These are phyloP conservation scores for Phaffomyces antillensis DNA, from an alignment of 805 yeast genomes.

Conservation along the genomic window DNA sequence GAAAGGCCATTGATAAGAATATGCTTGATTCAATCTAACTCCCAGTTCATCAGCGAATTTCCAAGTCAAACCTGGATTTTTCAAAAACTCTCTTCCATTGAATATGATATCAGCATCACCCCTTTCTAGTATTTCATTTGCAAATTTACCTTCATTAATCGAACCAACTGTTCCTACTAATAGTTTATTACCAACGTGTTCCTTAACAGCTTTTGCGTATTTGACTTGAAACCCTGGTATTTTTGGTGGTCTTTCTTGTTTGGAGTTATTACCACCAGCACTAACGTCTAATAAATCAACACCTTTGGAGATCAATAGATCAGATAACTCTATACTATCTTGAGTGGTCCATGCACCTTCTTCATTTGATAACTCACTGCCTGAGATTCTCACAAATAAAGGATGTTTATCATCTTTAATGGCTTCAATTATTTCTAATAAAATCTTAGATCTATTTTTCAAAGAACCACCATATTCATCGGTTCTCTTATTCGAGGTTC, in stretches of 20 bases:
- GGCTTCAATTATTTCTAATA: conserved; percentile 42
- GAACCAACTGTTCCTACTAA: conserved; percentile 43
- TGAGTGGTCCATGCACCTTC: conserved; percentile 17
- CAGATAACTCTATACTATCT: conserved; percentile 27
- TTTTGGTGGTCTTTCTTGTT: conserved; percentile 21
- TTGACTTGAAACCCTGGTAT: conserved; percentile 30
- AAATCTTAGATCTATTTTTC: conserved; percentile 48
- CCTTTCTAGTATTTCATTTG: conserved; percentile 34
- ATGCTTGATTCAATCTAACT: conserved; percentile 32
- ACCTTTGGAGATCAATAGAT: conserved; percentile 34
- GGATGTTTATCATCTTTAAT: conserved; percentile 31
- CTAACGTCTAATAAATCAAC: conserved; percentile 50
- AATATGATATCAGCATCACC: conserved; percentile 42
- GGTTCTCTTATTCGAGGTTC: conserved; percentile 39
- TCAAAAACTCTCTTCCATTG: conserved; percentile 39
- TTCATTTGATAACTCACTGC: conserved; percentile 11
- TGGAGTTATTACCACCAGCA: conserved; percentile 40
- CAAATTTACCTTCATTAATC: conserved; percentile 28
- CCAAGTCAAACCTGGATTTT: conserved; percentile 44
- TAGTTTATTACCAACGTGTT: conserved; percentile 35
- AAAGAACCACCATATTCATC: conserved; percentile 60
- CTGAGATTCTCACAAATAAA: conserved; percentile 27
- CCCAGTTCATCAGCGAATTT: conserved; percentile 44
- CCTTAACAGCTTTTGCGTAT: conserved; percentile 35
- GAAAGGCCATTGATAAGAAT: conserved; percentile 27